Base-by-base conservation (phyloP, 306 rosid genomes). In the Prunus mira region DNA sequence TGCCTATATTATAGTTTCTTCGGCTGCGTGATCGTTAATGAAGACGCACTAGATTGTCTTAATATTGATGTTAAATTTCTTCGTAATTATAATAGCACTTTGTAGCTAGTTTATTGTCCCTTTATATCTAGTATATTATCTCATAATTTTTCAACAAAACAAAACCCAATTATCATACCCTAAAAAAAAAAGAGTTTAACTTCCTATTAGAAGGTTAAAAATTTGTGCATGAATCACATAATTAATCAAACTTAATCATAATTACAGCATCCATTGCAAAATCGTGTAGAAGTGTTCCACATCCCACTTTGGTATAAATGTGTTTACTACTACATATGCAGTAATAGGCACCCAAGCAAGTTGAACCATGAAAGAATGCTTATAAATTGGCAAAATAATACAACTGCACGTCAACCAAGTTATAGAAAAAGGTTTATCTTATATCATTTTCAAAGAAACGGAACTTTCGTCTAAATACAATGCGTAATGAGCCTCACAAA, bases 11-110 rank as follows among this genome's bases (percentile, higher is more conserved):
- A 7, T 38, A 1, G 9, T 38, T 6, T 38, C 0, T 38, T 38
- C 0, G 43, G 9, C 1, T 38, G 43, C 0, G 2, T 38, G 9
- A 38, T 38, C 10, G 2, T 7, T 38, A 38, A 0, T 38, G 0
- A 0, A 34, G 2, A 6, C 0, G 0, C 9, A 38, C 0, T 6
- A 34, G 0, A 38, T 38, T 38, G 9, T 38, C 9, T 38, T 38
- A 38, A 38, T 38, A 4, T 6, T 38, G 0, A 38, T 1, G 2
- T 38, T 38, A 38, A 6, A 38, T 38, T 5, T 34, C 41, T 34
- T 34, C 0, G 8, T 38, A 38, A 38, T 38, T 6, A 38, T 7
- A 38, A 38, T 38, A 2, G 0, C 43, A 38, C 43, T 38, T 38
- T 7, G 1, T 1, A 38, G 5, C 43, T 7, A 38, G 9, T 38